Evolutionary conservation across 2,329 filamentous ascomycete genomes (phyloP).

Genomic region (Bipolaris victoriae): DNA sequence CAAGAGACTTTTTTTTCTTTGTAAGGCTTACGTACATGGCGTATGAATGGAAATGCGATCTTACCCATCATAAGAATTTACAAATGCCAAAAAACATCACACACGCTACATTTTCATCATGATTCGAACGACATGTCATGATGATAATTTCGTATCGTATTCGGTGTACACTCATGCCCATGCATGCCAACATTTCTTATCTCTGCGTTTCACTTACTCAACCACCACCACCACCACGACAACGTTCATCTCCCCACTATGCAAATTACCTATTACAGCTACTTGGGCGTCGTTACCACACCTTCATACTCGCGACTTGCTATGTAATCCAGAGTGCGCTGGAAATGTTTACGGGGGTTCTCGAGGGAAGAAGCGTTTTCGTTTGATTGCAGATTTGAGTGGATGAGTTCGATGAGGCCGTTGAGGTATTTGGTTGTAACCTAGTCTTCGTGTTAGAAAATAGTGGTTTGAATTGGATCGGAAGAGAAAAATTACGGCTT

Average conservation of each 20-base stretch:
- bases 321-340: constrained; percentile 94
- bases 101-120: no score
- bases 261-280: constrained; percentile 12
- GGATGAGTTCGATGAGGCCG: constrained; percentile 95
- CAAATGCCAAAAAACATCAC: not conserved
- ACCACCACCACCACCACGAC: not conserved
- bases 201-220: not conserved
- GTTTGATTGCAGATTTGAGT: constrained; percentile 90
- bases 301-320: constrained; percentile 90
- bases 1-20: no score
- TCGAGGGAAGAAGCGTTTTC: constrained; percentile 84
- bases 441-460: constrained; percentile 42
- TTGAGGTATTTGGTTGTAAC: constrained; percentile 98
- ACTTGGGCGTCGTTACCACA: constrained; percentile 72
- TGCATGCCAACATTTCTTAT: not conserved
- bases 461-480: not conserved
- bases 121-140: no score
- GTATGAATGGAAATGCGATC: no score
- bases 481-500: constrained; percentile 67
- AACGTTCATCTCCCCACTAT: not conserved
- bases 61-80: not conserved
- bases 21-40: no score
- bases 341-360: constrained; percentile 89
- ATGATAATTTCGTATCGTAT: not conserved
- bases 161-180: not conserved